Evolutionary conservation across 2,329 filamentous ascomycete species (phyloP).

Genomic region (Nectriaceae sp.): DNA sequence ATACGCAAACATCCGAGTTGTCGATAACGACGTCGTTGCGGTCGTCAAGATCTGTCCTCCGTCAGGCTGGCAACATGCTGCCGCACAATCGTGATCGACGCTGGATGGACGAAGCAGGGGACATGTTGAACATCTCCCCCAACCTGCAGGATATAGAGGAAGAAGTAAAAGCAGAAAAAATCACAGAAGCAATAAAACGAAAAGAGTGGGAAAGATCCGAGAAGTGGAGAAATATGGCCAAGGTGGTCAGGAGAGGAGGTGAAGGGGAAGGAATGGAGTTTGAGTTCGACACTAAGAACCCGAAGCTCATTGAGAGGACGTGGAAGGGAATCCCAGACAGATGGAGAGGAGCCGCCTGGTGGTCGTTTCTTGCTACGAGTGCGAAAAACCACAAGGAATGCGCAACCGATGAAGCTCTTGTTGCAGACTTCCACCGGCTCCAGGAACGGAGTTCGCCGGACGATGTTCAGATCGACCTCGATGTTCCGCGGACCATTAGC

Average conservation of each 20-base stretch:
- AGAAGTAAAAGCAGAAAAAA: constrained; percentile 53
- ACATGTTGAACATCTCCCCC: constrained; percentile 63
- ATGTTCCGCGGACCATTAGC: constrained; percentile 92
- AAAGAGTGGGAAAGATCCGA: constrained; percentile 65
- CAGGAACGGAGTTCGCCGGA: constrained; percentile 78
- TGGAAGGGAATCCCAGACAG: constrained; percentile 99
- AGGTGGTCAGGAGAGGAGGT: constrained; percentile 50
- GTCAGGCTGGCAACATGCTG: constrained; percentile 59
- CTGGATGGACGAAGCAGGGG: constrained; percentile 66
- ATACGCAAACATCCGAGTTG: constrained; percentile 56
- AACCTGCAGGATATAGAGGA: constrained; percentile 58
- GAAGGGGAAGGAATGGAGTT: constrained; percentile 61
- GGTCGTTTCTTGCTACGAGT: constrained; percentile 82
- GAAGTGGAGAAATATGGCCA: constrained; percentile 70
- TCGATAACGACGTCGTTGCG: constrained; percentile 51
- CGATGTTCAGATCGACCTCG: constrained; percentile 95
- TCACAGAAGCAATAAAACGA: constrained; percentile 57
- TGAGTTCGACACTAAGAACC: constrained; percentile 76
- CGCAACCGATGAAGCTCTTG: constrained; percentile 70
- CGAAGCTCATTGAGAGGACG: constrained; percentile 86
- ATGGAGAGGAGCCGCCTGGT: constrained; percentile 93
- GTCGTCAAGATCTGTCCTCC: constrained; percentile 56
- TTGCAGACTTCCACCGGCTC: constrained; percentile 70
- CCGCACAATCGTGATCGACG: constrained; percentile 63
- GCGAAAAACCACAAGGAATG: constrained; percentile 64